Base-by-base conservation (phyloP, 768 basidiomycete genomes). In the Hygrocybe coccinea region DNA sequence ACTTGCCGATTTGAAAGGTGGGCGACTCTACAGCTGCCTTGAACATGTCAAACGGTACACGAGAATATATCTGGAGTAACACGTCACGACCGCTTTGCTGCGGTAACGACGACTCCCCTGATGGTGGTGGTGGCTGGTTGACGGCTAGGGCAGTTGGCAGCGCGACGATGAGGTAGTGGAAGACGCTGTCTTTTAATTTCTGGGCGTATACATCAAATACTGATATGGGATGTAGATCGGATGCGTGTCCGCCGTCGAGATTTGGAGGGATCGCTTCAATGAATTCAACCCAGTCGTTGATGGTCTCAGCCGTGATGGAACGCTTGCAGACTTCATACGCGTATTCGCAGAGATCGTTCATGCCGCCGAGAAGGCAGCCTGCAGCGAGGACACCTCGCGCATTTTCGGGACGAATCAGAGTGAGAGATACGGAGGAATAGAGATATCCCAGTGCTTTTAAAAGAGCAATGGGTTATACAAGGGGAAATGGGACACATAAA, bases 11-110 rank as follows among this genome's bases (percentile, higher is more conserved):
- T 67, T 85, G 81, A 74, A 91, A 91, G 22, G 76, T 79, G 25
- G 86, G 83, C 2, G 87, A 87, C 71, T 91, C 89, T 53, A 92
- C 79, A 37, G 86, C 89, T 19, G 78, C 77, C 71, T 91, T 91
- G 71, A 92, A 92, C 70, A 91, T 79, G 56, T 93, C 91, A 69
- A 93, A 95, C 3, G 92, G 91, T 46, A 92, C 85, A 52, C 78
- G 79, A 22, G 87, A 81, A 72, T 87, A 93, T 59, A 91, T 77
- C 63, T 84, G 83, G 61, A 91, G 71, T 43, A 91, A 72, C 14
- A 83, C 77, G 52, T 89, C 89, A 62, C 88, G 82, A 38, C 87
- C 82, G 57, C 71, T 76, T 46, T 77, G 71, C 75, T 14, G 67
- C 55, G 73, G 63, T 52, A 65, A 63, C 25, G 77, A 60, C 53